Conservation (phyloP, 129 eudicot species). For the Tagetes erecta region DNA sequence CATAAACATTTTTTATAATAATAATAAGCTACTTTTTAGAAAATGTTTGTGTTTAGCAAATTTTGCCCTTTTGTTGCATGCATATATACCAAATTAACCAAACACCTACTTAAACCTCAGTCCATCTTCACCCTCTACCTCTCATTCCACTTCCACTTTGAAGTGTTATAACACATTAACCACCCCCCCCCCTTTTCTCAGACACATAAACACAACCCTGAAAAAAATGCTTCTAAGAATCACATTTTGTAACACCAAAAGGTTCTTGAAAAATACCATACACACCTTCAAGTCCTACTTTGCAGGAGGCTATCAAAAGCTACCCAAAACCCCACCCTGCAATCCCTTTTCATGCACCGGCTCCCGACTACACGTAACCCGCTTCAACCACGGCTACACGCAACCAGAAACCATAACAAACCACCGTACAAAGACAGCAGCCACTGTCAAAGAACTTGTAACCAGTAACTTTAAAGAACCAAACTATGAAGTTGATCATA, state of each 20-base stretch:
- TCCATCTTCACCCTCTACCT: slow-evolving; percentile 22
- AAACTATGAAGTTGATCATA: background rate
- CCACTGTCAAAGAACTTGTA: background rate
- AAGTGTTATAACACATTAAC: background rate
- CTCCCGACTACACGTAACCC: background rate
- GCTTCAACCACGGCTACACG: slow-evolving; percentile 25
- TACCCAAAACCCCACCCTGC: slow-evolving; percentile 55
- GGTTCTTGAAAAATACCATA: slow-evolving; percentile 46
- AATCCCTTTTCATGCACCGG: slow-evolving; percentile 44
- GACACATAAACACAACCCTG: slow-evolving; percentile 2
- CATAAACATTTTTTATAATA: too few relatives aligned
- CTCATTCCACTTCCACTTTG: slow-evolving; percentile 14
- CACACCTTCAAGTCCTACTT: slow-evolving; percentile 49
- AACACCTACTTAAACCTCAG: slow-evolving; percentile 34
- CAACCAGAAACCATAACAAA: slow-evolving; percentile 32
- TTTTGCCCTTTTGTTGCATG: background rate
- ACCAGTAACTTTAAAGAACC: background rate
- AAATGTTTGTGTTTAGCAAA: background rate
- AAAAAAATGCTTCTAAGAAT: slow-evolving; percentile 45
- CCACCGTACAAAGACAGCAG: slow-evolving; percentile 7
- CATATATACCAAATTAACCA: background rate
- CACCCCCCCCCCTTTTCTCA: background rate
- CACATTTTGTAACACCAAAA: slow-evolving; percentile 50
- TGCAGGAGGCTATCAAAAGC: slow-evolving; percentile 46
- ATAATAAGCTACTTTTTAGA: background rate